Base-by-base conservation (phyloP, 345 rosid genomes). In the Eutrema japonicum region DNA sequence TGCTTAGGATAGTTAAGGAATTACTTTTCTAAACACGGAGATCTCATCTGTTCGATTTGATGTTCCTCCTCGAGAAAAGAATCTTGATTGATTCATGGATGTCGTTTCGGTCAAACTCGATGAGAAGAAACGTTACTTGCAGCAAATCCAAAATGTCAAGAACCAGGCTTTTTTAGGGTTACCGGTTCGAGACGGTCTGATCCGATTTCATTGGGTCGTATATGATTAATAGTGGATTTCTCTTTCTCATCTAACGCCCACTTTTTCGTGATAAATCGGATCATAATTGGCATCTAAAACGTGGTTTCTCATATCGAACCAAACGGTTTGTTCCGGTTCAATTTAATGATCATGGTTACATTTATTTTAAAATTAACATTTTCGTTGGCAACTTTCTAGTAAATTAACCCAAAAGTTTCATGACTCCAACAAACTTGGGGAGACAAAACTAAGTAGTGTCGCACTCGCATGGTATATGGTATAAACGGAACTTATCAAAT, bases 61-160 rank as follows among this genome's bases (percentile, higher is more conserved):
- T 22, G 26, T 22, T 75, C 64, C 3, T 60, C 52, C 1, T 35
- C 11, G 48, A 60, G 7, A 35, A 52, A 43, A 5, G 6, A 59
- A 27, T 43, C 27, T 52, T 7, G 74, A 27, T 9, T 43, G 70
- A 52, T 33, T 68, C 47, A 57, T 43, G 18, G 60, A 51, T 26
- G 13, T 6, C 0, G 13, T 74, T 75, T 38, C 54, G 54, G 60
- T 35, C n/a, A 67, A 51, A 32, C 33, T 52, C 69, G 73, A 52
- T 14, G 55, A 67, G 56, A 38, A 56, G 46, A 58, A 40, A 60
- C 53, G 40, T 59, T 22, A 22, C 26, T 22, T 51, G 54, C 53
- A 38, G 14, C 53, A 38, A 42, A 53, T 32, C 60, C 14, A 40
- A 58, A 33, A 22, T 13, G 13, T 10, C 57, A 57, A 74, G n/a